phyloP scores from a whole-genome alignment of 2,329 filamentous ascomycete genomes.

The Xylaria sp. region DNA sequence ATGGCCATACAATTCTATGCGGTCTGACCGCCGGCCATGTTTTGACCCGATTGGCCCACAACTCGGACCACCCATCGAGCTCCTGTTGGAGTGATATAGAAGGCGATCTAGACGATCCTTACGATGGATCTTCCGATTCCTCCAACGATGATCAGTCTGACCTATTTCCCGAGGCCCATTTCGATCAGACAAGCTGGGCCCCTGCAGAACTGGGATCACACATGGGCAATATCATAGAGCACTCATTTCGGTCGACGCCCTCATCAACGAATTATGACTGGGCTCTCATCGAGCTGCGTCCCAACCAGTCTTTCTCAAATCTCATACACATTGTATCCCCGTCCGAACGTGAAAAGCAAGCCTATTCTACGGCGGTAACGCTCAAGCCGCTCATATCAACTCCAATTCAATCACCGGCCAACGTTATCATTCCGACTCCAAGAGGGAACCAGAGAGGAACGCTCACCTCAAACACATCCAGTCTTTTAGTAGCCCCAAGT shows the following conservation, averaged over 20 bases:
- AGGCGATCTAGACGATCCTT: neutral
- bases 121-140: neutral
- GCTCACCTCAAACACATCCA: conserved; percentile 2
- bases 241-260: conserved; percentile 3
- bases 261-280: conserved; percentile 10
- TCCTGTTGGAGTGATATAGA: neutral
- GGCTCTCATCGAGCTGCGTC: conserved; percentile 5
- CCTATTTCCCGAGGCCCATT: neutral
- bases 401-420: neutral
- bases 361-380: neutral
- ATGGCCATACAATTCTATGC: neutral
- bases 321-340: neutral
- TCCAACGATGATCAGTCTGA: neutral
- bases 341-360: neutral
- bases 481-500: conserved; percentile 8
- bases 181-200: neutral
- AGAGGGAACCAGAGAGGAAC: conserved; percentile 16
- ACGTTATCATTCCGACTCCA: conserved; percentile 7
- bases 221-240: conserved; percentile 6
- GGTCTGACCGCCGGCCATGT: conserved; percentile 20
- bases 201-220: neutral
- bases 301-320: neutral
- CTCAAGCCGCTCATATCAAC: neutral
- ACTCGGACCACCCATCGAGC: neutral
- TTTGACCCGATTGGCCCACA: neutral